Evolutionary conservation across 352 stramenopile species (phyloP).

Genomic region (Elongisporangium senticosum): DNA sequence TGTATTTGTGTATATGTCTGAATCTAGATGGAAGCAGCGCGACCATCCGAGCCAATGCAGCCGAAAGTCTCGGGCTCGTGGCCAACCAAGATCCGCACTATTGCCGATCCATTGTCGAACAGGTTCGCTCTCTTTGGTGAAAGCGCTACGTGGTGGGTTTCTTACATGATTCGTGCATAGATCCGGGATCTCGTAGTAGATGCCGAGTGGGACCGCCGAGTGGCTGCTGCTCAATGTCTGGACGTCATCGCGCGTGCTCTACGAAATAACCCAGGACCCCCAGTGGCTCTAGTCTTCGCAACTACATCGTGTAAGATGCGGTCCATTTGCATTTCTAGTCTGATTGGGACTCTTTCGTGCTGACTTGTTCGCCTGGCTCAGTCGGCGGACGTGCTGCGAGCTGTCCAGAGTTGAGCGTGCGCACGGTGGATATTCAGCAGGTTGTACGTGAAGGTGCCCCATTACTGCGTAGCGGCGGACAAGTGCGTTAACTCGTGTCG

Average conservation of each 20-base stretch:
- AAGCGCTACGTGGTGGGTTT: neutral
- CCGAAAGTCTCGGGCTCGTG: constrained; percentile 63
- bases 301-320: constrained; percentile 31
- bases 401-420: constrained; percentile 35
- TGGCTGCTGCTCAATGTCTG: constrained; percentile 62
- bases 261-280: constrained; percentile 3
- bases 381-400: constrained; percentile 40
- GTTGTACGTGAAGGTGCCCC: constrained; percentile 62
- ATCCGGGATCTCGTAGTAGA: constrained; percentile 46
- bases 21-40: constrained; percentile 57
- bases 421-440: constrained; percentile 44
- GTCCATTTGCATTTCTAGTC: neutral
- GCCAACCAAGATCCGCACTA: constrained; percentile 34
- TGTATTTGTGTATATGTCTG: neutral
- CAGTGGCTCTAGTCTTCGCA: constrained; percentile 36
- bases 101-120: constrained; percentile 49
- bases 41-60: constrained; percentile 64
- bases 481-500: constrained; percentile 23
- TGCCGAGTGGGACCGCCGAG: constrained; percentile 62
- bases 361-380: constrained; percentile 9
- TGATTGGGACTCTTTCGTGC: neutral
- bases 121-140: constrained; percentile 12
- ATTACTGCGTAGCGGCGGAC: constrained; percentile 65
- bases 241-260: constrained; percentile 47
- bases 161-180: constrained; percentile 12